phyloP scores from a whole-genome alignment of 192 early-diverging fungal species.

The Glomus cerebriforme region DNA sequence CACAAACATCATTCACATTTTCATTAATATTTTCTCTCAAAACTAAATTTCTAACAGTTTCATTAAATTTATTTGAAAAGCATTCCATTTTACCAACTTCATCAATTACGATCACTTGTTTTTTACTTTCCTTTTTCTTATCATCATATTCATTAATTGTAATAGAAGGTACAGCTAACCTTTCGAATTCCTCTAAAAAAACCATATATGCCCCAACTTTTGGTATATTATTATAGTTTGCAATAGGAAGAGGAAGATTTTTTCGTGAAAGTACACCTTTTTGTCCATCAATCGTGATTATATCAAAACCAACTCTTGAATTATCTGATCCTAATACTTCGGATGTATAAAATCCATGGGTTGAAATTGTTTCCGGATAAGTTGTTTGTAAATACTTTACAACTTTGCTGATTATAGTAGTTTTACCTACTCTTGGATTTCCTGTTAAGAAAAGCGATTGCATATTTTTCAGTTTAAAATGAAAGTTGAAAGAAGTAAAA shows the following conservation, averaged over 20 bases:
- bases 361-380: neutral
- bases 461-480: neutral
- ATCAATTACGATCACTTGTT: neutral
- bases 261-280: neutral
- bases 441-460: neutral
- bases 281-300: neutral
- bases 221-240: neutral
- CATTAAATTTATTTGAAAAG: neutral
- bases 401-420: neutral
- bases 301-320: neutral
- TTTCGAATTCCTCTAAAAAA: neutral
- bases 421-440: neutral
- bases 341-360: neutral
- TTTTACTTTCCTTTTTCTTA: neutral
- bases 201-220: neutral
- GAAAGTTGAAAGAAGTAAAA: too few species aligned
- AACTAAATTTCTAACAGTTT: neutral
- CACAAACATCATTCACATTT: neutral
- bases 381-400: neutral
- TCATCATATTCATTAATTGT: neutral
- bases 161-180: neutral
- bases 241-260: neutral
- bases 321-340: neutral
- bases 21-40: neutral
- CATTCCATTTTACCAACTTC: constrained; percentile 7